Base-by-base conservation (phyloP, 2,329 filamentous ascomycete genomes). In the Apiospora aurea region DNA sequence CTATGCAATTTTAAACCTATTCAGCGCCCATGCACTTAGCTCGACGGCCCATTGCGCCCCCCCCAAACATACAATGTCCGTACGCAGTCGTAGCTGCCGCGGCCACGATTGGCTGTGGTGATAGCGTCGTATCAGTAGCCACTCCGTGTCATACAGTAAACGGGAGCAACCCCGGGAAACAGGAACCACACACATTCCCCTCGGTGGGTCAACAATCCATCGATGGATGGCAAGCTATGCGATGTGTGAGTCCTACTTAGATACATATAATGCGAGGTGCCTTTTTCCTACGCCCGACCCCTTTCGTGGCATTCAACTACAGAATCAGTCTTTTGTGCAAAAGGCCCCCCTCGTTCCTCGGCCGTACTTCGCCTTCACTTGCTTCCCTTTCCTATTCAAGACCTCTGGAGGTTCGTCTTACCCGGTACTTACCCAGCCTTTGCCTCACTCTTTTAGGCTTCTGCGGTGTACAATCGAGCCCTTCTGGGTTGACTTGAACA, bases 401-500 rank as follows among this genome's bases (percentile, higher is more conserved):
- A 64, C 57, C 57, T 64, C 57, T 14, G 57, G 57, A 64, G 57
- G 29, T 41, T 64, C 41, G 57, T 64, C 57, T 64, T 64, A 41
- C 34, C 14, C 57, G 41, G 57, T 41, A 14, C 57, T 34, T 41
- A 14, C 57, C 57, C 57, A 64, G 24, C 57, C 57, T n/a, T n/a
- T 64, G 57, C 57, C 57, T 64, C 57, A 64, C 34, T 64, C 57
- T 64, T 41, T 64, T 64, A 13, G 57, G 57, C 57, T 18, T n/a
- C 34, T 34, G 34, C 10, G 29, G 53, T 68, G 49, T 72, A 64
- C 71, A 71, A 73, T 73, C 67, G 21, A 67, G 74, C 46, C 72
- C 79, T 77, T 78, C 77, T 74, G 67, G 74, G 77, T 68, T 73
- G 75, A 73, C 77, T 57, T 34, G 26, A n/a, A 21, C 57, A 18